phyloP scores from a whole-genome alignment of 768 basidiomycete genomes.

The Cystofilobasidium macerans region DNA sequence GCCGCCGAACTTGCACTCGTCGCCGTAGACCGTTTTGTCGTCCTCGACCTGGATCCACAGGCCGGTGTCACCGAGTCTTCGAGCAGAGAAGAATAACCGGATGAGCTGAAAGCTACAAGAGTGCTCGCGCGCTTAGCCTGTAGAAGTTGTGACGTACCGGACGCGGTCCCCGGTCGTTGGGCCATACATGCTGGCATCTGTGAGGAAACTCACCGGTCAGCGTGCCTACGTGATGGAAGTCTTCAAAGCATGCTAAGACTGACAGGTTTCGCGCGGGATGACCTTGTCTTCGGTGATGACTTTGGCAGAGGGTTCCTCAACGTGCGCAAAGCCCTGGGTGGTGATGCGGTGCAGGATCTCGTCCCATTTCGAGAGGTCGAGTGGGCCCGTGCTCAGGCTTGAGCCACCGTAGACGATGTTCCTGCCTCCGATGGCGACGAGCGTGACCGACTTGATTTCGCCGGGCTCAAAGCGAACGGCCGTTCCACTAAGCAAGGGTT shows the following conservation, averaged over 20 bases:
- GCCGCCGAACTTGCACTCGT: slow-evolving; percentile 59
- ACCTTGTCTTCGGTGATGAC: slow-evolving; percentile 1
- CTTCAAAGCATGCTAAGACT: not conserved
- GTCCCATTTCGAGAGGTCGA: slow-evolving; percentile 17
- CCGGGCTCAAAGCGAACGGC: slow-evolving; percentile 96
- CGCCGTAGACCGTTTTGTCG: slow-evolving; percentile 70
- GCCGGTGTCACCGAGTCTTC: slow-evolving; percentile 63
- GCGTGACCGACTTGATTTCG: slow-evolving; percentile 67
- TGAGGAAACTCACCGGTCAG: not conserved
- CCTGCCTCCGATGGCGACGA: slow-evolving; percentile 65
- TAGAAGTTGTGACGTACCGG: slow-evolving; percentile 34
- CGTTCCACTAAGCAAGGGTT: slow-evolving; percentile 48
- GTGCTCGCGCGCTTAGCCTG: too few species aligned
- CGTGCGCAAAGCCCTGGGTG: slow-evolving; percentile 11
- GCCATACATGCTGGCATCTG: slow-evolving; percentile 80
- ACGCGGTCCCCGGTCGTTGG: slow-evolving; percentile 86
- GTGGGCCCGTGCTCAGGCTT: slow-evolving; percentile 5
- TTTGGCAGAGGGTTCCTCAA: not conserved
- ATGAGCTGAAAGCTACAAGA: not conserved
- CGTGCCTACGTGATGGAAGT: not conserved
- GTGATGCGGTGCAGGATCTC: slow-evolving; percentile 19
- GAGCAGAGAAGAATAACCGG: not conserved
- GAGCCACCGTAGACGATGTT: slow-evolving; percentile 61
- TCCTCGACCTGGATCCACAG: slow-evolving; percentile 88
- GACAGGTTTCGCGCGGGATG: slow-evolving; percentile 15